phyloP scores from a whole-genome alignment of 768 basidiomycete genomes.

The Mycena olivaceomarginata region DNA sequence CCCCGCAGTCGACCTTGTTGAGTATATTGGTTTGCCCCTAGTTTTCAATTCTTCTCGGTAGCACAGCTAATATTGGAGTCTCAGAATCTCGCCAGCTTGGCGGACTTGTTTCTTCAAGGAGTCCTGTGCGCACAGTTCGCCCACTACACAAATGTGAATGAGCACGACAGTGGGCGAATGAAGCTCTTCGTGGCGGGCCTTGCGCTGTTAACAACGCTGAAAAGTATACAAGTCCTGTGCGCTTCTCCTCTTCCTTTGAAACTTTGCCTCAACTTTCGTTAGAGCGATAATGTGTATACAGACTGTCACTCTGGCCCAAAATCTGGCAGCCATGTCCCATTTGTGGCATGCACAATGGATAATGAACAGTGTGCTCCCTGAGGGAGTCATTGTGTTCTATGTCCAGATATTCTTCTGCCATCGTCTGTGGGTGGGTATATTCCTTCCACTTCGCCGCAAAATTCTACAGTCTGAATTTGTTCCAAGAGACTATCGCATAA shows the following conservation, averaged over 20 bases:
- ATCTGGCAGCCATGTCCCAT: neutral
- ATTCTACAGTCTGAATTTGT: conserved; percentile 4
- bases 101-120: conserved; percentile 6
- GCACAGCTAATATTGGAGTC: neutral
- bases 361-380: neutral
- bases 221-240: neutral
- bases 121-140: neutral
- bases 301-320: neutral
- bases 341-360: neutral
- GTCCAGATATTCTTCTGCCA: conserved; percentile 5
- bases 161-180: neutral
- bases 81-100: neutral
- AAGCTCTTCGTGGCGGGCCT: conserved; percentile 9
- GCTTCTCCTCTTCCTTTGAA: no score
- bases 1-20: neutral
- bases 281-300: neutral
- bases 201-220: neutral
- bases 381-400: neutral
- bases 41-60: no score
- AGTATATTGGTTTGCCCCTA: neutral
- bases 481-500: neutral
- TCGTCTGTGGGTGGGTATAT: neutral
- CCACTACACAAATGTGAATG: neutral
- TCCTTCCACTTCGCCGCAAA: neutral
- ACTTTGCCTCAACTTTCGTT: neutral